Percentiles rank a stretch among this genome's conserved stretches.
Conservation (phyloP, 495 filamentous ascomycete genomes). For the Penicillium nucicola region DNA sequence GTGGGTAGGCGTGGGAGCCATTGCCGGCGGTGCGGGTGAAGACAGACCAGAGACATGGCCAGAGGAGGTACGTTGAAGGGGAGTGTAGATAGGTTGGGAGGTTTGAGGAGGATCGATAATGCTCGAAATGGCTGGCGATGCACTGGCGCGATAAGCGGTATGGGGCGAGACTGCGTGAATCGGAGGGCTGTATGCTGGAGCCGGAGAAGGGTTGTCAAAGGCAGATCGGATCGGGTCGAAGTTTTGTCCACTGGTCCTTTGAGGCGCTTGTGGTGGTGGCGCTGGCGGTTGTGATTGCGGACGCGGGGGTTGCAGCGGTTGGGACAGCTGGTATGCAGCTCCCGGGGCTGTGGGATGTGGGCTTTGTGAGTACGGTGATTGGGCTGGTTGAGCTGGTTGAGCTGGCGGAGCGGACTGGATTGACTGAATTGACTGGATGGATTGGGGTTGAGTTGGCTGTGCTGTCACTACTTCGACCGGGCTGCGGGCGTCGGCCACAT, state of each 20-base stretch:
- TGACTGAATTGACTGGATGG: conserved; percentile 18
- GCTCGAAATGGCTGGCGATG: conserved; percentile 85
- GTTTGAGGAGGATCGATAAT: conserved; percentile 73
- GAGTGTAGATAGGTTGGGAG: conserved; percentile 29
- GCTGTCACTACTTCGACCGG: conserved; percentile 11
- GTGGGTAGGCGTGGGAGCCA: conserved; percentile 22
- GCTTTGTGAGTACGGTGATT: conserved; percentile 15
- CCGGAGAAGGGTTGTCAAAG: conserved; percentile 59
- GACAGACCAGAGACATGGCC: conserved; percentile 27
- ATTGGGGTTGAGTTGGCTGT: conserved; percentile 11
- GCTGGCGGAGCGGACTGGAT: too few relatives aligned
- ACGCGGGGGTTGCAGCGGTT: conserved; percentile 26
- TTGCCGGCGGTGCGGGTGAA: conserved; percentile 27
- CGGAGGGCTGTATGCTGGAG: conserved; percentile 45
- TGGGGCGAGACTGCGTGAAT: conserved; percentile 31
- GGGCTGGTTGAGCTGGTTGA: conserved; percentile 26
- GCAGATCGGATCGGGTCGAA: conserved; percentile 82
- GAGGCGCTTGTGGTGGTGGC: conserved; percentile 29
- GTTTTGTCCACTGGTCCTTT: conserved; percentile 65
- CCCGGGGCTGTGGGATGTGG: conserved; percentile 23
- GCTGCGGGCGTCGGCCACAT: conserved; percentile 1
- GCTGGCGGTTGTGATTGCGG: conserved; percentile 42
- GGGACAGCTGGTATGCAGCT: conserved; percentile 16
- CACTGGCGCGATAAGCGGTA: conserved; percentile 65
- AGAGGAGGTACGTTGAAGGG: conserved; percentile 31